These are phyloP conservation scores for Aspergillus sp. DNA, from an alignment of 2,329 filamentous ascomycete species.

Conservation along the genomic window DNA sequence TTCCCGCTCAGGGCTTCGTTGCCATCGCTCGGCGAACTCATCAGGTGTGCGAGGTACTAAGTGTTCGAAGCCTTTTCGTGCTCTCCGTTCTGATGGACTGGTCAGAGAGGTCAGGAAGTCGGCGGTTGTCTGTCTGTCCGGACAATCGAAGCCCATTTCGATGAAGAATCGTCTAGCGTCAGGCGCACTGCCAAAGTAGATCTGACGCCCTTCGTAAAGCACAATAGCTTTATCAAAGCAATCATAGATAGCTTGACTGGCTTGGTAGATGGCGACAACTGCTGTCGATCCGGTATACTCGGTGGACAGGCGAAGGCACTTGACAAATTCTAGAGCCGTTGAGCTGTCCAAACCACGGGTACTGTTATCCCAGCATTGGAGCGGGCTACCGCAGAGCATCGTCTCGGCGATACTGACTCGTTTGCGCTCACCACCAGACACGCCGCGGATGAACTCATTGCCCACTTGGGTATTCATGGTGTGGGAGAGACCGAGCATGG, in stretches of 20 bases:
- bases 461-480: slow-evolving; percentile 49
- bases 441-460: slow-evolving; percentile 58
- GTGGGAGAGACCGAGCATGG: slow-evolving; percentile 54
- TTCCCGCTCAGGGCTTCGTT: slow-evolving; percentile 49
- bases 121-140: slow-evolving; percentile 63
- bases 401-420: slow-evolving; percentile 60
- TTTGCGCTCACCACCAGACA: slow-evolving; percentile 60
- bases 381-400: slow-evolving; percentile 44
- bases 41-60: slow-evolving; percentile 65
- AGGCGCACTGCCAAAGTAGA: slow-evolving; percentile 66
- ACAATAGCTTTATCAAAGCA: slow-evolving; percentile 70
- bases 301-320: slow-evolving; percentile 48
- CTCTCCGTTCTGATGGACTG: slow-evolving; percentile 58
- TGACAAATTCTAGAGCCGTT: slow-evolving; percentile 56
- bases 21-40: slow-evolving; percentile 62
- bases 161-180: slow-evolving; percentile 66
- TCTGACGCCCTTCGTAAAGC: slow-evolving; percentile 71
- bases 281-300: slow-evolving; percentile 49
- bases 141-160: slow-evolving; percentile 66
- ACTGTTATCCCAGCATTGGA: slow-evolving; percentile 48
- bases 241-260: slow-evolving; percentile 47
- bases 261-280: slow-evolving; percentile 55
- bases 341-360: slow-evolving; percentile 51
- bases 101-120: slow-evolving; percentile 71
- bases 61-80: slow-evolving; percentile 58